phyloP scores from a whole-genome alignment of 129 eudicot genomes.

The Saposhnikovia divaricata region DNA sequence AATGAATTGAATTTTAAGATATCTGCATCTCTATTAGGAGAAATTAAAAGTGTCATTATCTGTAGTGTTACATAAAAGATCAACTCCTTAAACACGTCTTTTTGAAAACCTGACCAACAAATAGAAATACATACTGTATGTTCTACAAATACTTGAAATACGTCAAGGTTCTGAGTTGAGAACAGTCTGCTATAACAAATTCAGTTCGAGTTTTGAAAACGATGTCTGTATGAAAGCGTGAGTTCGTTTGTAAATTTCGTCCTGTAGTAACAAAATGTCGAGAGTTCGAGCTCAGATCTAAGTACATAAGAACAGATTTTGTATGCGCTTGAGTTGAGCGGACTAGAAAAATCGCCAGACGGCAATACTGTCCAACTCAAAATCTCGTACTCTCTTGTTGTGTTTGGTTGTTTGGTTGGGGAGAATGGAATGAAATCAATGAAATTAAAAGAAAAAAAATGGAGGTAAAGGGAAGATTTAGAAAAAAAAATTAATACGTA shows the following conservation, averaged over 20 bases:
- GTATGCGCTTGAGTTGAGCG: no score
- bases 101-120: neutral
- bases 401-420: no score
- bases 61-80: neutral
- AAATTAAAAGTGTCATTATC: neutral
- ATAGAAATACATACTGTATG: neutral
- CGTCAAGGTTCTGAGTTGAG: neutral
- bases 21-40: slow-evolving; percentile 15
- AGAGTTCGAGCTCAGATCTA: neutral
- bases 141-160: neutral
- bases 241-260: no score
- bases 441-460: no score
- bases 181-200: neutral
- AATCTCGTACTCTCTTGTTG: no score
- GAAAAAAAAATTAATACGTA: no score
- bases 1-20: slow-evolving; percentile 54
- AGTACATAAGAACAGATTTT: no score
- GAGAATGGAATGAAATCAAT: no score
- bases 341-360: no score
- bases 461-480: no score
- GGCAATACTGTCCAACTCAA: no score
- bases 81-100: neutral
- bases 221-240: neutral
- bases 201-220: neutral
- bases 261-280: no score